Base-by-base conservation (phyloP, 2,329 filamentous ascomycete species). In the Penicillium sp. region DNA sequence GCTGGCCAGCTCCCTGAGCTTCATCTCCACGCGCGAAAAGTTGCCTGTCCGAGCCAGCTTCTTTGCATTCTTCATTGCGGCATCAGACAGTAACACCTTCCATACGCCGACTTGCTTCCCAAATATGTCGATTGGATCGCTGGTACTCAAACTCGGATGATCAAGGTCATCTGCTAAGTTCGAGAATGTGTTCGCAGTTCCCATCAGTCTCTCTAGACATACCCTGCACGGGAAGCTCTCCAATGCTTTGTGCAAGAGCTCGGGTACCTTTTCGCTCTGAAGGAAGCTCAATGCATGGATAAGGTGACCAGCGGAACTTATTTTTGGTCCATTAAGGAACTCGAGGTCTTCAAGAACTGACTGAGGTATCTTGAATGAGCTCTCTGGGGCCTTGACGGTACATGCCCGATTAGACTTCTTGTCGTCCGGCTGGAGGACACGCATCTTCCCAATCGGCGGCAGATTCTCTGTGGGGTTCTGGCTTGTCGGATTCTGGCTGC, bases 171-270 rank as follows among this genome's bases (percentile, higher is more conserved):
- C 28, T 23, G 16, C 5, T 2, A 14, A 23, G 8, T 24, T 40
- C 13, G 39, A 38, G 13, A 37, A 23, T 6, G 29, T 22, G 24
- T 10, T 7, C 2, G 32, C n/a, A 2, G 36, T 23, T 11, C 50
- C 39, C 3, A 16, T 43, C 11, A 54, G 23, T 9, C 28, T 39
- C 16, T 53, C 48, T 20, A 49, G 18, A n/a, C 57, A 59, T 7
- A 48, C 28, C 24, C 52, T 40, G 28, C 57, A 59, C 8, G 57
- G 57, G 18, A 59, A 57, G 6, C 40, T 58, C 9, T 43, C 29
- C 3, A 52, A 22, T 2, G 46, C 43, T 5, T 39, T 31, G 9
- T 32, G 45, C 24, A 58, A 26, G 6, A 58, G 40, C n/a, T 31
- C 18, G 7, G 48, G 48, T 3, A 46, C 20, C 6, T 27, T 44